Conservation (phyloP, 768 basidiomycete species). For the Sporobolomyces phaffii region DNA sequence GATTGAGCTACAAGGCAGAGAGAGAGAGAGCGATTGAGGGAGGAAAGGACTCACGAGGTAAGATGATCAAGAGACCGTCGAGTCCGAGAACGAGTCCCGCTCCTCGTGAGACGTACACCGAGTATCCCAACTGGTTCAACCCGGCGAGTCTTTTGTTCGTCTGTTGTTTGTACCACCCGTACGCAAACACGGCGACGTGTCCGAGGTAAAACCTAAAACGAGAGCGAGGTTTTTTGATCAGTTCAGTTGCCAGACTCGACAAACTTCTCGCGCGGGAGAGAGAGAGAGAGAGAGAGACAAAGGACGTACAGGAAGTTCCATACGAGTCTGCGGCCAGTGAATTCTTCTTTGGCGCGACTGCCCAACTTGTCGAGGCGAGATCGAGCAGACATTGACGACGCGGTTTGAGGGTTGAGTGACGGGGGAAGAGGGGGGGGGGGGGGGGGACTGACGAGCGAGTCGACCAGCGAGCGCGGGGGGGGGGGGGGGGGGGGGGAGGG, state of each 20-base stretch:
- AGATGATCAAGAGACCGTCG: constrained; percentile 74
- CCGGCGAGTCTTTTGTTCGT: constrained; percentile 61
- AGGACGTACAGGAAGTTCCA: constrained; percentile 42
- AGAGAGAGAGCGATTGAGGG: too few species aligned
- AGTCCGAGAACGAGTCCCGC: constrained; percentile 85
- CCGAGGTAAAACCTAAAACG: constrained; percentile 60
- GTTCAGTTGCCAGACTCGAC: too few species aligned
- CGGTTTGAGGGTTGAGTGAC: not conserved
- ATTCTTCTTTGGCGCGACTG: constrained; percentile 21
- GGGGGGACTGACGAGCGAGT: too few species aligned
- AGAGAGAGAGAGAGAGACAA: not conserved
- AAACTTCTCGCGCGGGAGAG: too few species aligned
- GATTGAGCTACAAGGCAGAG: too few species aligned
- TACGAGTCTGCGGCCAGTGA: constrained; percentile 41
- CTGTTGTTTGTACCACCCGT: constrained; percentile 59
- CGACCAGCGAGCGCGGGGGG: not conserved
- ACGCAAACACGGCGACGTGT: constrained; percentile 66
- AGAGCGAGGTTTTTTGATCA: too few species aligned
- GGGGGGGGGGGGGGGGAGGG: not conserved
- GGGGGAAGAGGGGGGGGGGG: too few species aligned
- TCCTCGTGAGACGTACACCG: constrained; percentile 84
- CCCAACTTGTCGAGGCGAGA: not conserved
- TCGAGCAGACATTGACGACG: not conserved
- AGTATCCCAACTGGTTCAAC: constrained; percentile 71
- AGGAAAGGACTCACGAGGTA: constrained; percentile 63